These are phyloP conservation scores for Hygrophorus pudorinus DNA, from an alignment of 768 basidiomycete genomes.

Conservation along the genomic window DNA sequence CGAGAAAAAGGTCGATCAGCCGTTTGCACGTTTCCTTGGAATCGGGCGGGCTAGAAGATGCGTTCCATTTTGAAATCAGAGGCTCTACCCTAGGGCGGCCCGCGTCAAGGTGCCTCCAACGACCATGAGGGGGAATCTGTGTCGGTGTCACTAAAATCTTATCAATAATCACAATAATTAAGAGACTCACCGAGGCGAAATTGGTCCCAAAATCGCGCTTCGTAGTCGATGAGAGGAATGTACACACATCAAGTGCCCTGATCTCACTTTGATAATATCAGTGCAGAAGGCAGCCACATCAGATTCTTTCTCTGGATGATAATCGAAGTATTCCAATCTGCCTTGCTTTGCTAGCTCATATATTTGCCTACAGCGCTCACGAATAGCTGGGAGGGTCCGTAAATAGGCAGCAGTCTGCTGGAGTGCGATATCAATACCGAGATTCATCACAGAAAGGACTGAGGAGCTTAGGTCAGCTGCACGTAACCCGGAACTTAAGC, in stretches of 20 bases:
- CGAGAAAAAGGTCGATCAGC: conserved; percentile 80
- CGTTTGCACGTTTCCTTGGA: conserved; percentile 56
- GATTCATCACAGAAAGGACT: no score
- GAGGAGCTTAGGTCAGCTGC: no score
- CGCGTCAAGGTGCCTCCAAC: conserved; percentile 84
- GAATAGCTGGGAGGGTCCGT: conserved; percentile 80
- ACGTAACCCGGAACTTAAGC: no score
- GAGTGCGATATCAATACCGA: no score
- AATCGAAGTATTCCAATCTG: conserved; percentile 78
- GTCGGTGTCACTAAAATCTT: background rate
- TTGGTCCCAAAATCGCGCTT: conserved; percentile 75
- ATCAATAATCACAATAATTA: background rate
- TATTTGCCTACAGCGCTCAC: conserved; percentile 74
- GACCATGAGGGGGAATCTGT: conserved; percentile 79
- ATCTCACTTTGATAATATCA: conserved; percentile 63
- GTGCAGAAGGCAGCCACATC: conserved; percentile 67
- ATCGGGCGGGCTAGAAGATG: conserved; percentile 30
- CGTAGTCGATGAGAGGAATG: conserved; percentile 6
- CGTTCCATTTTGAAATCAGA: conserved; percentile 47
- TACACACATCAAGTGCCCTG: background rate
- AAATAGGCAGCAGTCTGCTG: conserved; percentile 54
- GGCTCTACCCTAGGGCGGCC: conserved; percentile 54
- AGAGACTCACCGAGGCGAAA: conserved; percentile 44
- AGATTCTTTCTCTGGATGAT: conserved; percentile 66
- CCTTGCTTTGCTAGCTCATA: conserved; percentile 66